A percentile compares a stretch with the other conserved stretches of the same genome.
Conservation (phyloP, 2,329 filamentous ascomycete species). For the Allantophomopsis cytisporea region DNA sequence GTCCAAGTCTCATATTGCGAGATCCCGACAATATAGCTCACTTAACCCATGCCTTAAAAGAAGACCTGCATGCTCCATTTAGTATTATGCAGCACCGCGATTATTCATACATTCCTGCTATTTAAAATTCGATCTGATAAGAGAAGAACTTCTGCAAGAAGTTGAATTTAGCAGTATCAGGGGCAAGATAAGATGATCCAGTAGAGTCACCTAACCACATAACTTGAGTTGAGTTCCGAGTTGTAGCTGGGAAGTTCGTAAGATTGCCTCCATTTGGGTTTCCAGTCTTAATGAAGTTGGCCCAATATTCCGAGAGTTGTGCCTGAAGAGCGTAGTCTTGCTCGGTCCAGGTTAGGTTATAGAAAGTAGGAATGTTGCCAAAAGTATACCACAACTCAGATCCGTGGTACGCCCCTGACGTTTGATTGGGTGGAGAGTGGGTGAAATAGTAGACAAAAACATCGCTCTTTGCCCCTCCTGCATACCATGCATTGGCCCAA, state of each 20-base stretch:
- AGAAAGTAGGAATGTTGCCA: constrained; percentile 14
- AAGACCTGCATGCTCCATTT: too few relatives aligned
- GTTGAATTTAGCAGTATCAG: neutral
- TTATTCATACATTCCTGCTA: too few relatives aligned
- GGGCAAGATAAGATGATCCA: neutral
- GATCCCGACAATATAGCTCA: too few relatives aligned
- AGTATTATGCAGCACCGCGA: neutral
- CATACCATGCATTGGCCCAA: constrained; percentile 13
- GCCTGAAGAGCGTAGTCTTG: constrained; percentile 12
- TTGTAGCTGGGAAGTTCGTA: constrained; percentile 5
- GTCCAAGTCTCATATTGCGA: too few relatives aligned
- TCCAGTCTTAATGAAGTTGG: constrained; percentile 50
- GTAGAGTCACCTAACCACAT: constrained; percentile 7
- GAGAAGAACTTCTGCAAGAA: constrained; percentile 1
- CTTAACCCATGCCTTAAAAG: too few relatives aligned
- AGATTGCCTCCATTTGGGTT: constrained; percentile 40
- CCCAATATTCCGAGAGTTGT: constrained; percentile 51
- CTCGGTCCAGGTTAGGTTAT: constrained; percentile 11
- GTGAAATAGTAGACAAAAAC: constrained; percentile 16
- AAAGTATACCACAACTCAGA: constrained; percentile 16
- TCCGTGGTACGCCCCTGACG: constrained; percentile 14
- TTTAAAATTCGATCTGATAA: neutral
- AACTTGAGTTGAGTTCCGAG: constrained; percentile 1
- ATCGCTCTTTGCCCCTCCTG: constrained; percentile 12
- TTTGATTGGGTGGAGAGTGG: constrained; percentile 10